phyloP scores from a whole-genome alignment of 177 flowering plant species.

The Vitis hybrid region DNA sequence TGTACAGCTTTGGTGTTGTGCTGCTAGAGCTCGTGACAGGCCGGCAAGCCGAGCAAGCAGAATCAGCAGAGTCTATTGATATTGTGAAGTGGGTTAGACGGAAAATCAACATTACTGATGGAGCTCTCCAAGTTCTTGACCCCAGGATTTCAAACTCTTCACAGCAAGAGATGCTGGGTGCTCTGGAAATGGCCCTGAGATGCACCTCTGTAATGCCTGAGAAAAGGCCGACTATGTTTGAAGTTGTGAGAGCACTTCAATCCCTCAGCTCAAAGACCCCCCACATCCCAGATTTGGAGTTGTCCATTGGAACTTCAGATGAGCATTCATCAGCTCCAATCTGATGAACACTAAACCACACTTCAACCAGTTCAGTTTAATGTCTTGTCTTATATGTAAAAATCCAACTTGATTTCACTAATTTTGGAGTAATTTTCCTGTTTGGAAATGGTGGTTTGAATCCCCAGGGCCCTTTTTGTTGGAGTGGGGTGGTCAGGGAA shows the following conservation, averaged over 20 bases:
- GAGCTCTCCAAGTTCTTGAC: slow-evolving; percentile 62
- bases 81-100: slow-evolving; percentile 82
- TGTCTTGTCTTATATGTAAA: slow-evolving; percentile 14
- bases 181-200: slow-evolving; percentile 61
- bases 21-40: slow-evolving; percentile 78
- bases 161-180: slow-evolving; percentile 55
- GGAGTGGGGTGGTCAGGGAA: background rate
- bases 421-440: background rate
- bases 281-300: slow-evolving; percentile 2
- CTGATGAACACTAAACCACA: background rate
- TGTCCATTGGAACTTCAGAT: slow-evolving; percentile 11
- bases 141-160: slow-evolving; percentile 43
- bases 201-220: slow-evolving; percentile 78
- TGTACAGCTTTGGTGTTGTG: slow-evolving; percentile 82
- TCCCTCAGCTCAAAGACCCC: slow-evolving; percentile 31
- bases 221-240: slow-evolving; percentile 70
- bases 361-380: slow-evolving; percentile 1
- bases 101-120: slow-evolving; percentile 73
- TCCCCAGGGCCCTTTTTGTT: too few species aligned
- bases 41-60: slow-evolving; percentile 45
- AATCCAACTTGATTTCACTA: slow-evolving; percentile 15
- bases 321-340: slow-evolving; percentile 12
- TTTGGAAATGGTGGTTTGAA: slow-evolving; percentile 1
- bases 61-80: slow-evolving; percentile 48
- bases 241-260: slow-evolving; percentile 64